Base-by-base conservation (phyloP, 192 early-diverging fungal species). In the Coemansia sp. region DNA sequence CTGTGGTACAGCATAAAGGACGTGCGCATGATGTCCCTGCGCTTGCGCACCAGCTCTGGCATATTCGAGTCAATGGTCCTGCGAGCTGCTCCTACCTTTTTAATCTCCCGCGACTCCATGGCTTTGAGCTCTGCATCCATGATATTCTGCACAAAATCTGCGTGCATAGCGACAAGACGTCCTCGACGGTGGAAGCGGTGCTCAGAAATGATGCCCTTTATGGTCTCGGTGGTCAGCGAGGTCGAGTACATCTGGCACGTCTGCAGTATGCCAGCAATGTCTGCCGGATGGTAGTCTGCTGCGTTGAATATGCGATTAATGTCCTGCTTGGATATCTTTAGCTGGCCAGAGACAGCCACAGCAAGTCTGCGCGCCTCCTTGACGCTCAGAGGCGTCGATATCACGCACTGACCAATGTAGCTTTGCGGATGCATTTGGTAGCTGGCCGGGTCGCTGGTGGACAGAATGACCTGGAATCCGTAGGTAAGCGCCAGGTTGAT, bases 81-180 rank as follows among this genome's bases (percentile, higher is more conserved):
- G 51, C 52, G 51, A 4, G 35, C 53, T 3, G 37, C 20, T 7
- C 65, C 65, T 0, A 28, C 53, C 4, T 20, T 14, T 36, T 43
- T 35, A 34, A 56, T 55, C 53, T 55, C 8, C 34, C 17, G 22
- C 51, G 17, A 20, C 20, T 59, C 59, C 33, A 64, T 18, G 3
- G 4, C 9, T 8, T 7, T 15, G 0, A 54, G 54, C 38, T 32
- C 36, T 1, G 37, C n/a, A 7, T n/a, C 35, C 0, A 73, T 17
- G 32, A 36, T 15, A 0, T 66, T n/a, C 14, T 58, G n/a, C n/a
- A 69, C 5, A 32, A 70, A 78, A 8, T 59, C 36, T 48, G 51
- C 6, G 58, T 78, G 71, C 76, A 78, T 78, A 12, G 72, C 57
- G 5, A 71, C 37, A 14, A 73, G 51, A 0, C 76, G 76, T 32